phyloP scores from a whole-genome alignment of 2,329 filamentous ascomycete genomes.

The Phaeosphaeria sp. region DNA sequence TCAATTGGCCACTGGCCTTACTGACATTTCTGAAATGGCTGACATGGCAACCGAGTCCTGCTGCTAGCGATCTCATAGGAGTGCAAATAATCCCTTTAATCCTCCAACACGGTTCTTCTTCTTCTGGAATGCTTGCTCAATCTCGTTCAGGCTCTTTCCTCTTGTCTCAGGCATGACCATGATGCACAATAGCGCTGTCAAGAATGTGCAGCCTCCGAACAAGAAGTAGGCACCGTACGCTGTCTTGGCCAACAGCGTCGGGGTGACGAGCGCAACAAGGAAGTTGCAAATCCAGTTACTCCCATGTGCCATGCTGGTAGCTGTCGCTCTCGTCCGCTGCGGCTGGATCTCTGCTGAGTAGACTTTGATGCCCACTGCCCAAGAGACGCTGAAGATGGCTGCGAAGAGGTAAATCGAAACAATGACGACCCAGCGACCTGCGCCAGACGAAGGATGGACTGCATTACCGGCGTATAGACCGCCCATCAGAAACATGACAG shows the following conservation, averaged over 20 bases:
- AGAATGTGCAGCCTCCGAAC: slow-evolving; percentile 34
- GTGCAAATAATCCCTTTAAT: neutral
- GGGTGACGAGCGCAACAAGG: slow-evolving; percentile 51
- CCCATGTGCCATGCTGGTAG: slow-evolving; percentile 52
- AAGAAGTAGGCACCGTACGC: slow-evolving; percentile 42
- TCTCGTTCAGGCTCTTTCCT: slow-evolving; percentile 57
- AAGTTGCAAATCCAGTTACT: slow-evolving; percentile 37
- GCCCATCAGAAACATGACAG: slow-evolving; percentile 61
- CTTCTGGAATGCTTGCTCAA: slow-evolving; percentile 55
- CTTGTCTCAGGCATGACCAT: slow-evolving; percentile 60
- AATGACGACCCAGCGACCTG: slow-evolving; percentile 59
- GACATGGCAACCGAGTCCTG: neutral
- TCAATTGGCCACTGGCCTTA: no score
- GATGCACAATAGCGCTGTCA: slow-evolving; percentile 30
- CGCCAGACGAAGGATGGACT: slow-evolving; percentile 49
- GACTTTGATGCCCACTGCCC: slow-evolving; percentile 63
- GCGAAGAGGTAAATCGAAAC: slow-evolving; percentile 59
- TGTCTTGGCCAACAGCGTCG: slow-evolving; percentile 56
- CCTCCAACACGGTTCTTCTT: neutral
- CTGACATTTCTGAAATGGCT: no score
- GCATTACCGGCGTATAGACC: slow-evolving; percentile 57
- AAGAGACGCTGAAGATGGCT: slow-evolving; percentile 56
- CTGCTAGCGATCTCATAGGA: neutral
- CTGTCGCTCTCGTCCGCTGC: slow-evolving; percentile 60
- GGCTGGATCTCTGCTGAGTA: slow-evolving; percentile 67